Evolutionary conservation across 192 early-diverging fungal genomes (phyloP), one percentile per base, ranked within the genome.

Genomic region (Coemansia sp.): DNA sequence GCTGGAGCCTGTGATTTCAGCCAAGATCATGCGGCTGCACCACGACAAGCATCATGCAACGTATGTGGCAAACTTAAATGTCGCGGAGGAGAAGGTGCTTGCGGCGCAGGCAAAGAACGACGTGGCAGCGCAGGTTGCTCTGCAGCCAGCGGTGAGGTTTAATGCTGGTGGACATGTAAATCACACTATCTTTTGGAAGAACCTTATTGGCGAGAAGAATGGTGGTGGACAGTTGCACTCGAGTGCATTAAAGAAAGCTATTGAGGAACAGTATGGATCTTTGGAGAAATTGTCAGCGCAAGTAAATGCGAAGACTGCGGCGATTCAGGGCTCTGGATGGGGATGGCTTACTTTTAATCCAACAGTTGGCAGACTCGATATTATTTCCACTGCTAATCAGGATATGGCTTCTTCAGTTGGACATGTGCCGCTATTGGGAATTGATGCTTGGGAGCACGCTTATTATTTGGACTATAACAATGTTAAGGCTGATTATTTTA

Each of bases 391-490:
- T 25, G 61, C 90, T 50, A 96, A 96, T 86, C 96, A 98, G 85
- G 93, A 96, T 31, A 83, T 75, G 68, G 66, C 76, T 4, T 58
- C 73, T 50, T 77, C 76, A 21, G 75, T 86, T 59, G 87, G 84
- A 19, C 86, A 90, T 64, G 80, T 89, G 31, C 96, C 96, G 29
- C 74, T 98, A 27, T 84, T 98, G 55, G 96, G 93, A 25, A 78
- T 96, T 64, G 96, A 98, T 75, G 94, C 94, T 10, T 95, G 94
- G 95, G 95, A 95, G 78, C 95, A 97, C 59, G 94, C 96, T 20
- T 98, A 95, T 84, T 98, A 98, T 72, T 82, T 98, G 57, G 92
- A 98, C 80, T 96, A 96, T 88, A 95, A 95, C 85, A 96, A 98
- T 80, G 96, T 91, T 51, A 92, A 94, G 68, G 92, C 93, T n/a